Conservation (phyloP, 1,284 basidiomycete species). For the Rugosomyces carneus region DNA sequence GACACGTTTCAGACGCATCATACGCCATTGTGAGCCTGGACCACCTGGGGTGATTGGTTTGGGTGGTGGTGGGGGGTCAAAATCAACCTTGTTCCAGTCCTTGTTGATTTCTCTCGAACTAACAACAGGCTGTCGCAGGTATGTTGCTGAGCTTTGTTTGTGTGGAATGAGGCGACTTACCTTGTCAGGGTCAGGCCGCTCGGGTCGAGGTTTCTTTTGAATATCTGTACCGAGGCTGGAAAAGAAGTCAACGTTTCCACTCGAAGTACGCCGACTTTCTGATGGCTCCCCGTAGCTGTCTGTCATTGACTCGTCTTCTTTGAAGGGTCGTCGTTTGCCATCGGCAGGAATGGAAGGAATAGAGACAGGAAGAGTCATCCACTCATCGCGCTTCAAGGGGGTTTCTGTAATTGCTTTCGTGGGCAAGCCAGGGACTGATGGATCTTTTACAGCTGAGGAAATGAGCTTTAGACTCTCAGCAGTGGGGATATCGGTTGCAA, state of each 20-base stretch:
- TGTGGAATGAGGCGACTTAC: slow-evolving; percentile 29
- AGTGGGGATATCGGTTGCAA: slow-evolving; percentile 74
- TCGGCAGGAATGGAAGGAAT: slow-evolving; percentile 20
- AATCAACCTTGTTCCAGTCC: slow-evolving; percentile 61
- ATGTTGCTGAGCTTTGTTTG: background rate
- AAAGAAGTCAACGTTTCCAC: slow-evolving; percentile 77
- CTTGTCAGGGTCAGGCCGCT: slow-evolving; percentile 68
- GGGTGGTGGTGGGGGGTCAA: slow-evolving; percentile 44
- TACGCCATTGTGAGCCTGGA: slow-evolving; percentile 92
- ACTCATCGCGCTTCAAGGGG: slow-evolving; percentile 69
- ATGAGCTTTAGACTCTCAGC: slow-evolving; percentile 65
- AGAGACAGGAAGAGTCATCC: slow-evolving; percentile 67
- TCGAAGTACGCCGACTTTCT: slow-evolving; percentile 38
- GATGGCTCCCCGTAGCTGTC: slow-evolving; percentile 68
- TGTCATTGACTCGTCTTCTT: slow-evolving; percentile 47
- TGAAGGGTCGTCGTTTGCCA: slow-evolving; percentile 19
- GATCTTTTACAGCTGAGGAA: slow-evolving; percentile 44
- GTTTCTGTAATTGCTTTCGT: slow-evolving; percentile 39
- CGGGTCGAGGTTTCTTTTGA: slow-evolving; percentile 59
- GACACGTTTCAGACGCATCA: slow-evolving; percentile 90
- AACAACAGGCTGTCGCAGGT: slow-evolving; percentile 42
- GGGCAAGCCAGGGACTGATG: slow-evolving; percentile 41
- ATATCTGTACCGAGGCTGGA: slow-evolving; percentile 73
- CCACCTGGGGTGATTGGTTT: slow-evolving; percentile 71
- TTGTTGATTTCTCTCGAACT: slow-evolving; percentile 79